Base-by-base conservation (phyloP, 768 basidiomycete genomes). In the Crucibulum laeve region DNA sequence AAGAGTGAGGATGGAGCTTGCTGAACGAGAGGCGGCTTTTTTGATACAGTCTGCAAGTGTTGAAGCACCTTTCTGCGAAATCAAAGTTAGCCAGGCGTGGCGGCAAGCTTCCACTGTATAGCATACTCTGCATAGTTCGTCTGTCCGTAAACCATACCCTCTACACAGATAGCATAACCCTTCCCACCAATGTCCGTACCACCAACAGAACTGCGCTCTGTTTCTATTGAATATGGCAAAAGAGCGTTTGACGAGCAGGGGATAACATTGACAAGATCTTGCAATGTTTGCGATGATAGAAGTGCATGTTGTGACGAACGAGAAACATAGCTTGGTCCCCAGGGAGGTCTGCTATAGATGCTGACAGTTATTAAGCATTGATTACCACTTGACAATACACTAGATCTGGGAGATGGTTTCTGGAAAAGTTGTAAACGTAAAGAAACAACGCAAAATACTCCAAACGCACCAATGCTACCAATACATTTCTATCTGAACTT, bases 221-320 rank as follows among this genome's bases (percentile, higher is more conserved):
- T 49, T 5, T 68, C 48, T 15, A 62, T 41, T 13, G 60, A 48
- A 50, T 82, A 77, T 23, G 56, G 51, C 1, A 74, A 70, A 18
- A 78, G 58, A 30, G 80, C 74, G 25, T 76, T 79, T 2, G 80
- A 81, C 4, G 69, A 55, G 50, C 90, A 91, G 17, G 81, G 78
- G 21, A 91, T 74, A 22, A 63, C 60, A 4, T 69, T 61, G 44
- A 74, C 74, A 10, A 91, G 58, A 47, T 88, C 82, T 15, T 69
- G 73, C 2, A 92, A 73, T 0, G 80, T 85, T 53, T 90, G 84
- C 4, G 81, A 82, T n/a, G 86, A 81, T 13, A 84, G 57, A 5
- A 87, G 57, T 8, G 72, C 75, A 55, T 89, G 85, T 52, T 83
- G 83, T 6, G 87, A 89, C 44, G 72, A 63, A 26, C 84, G 82